Conservation (phyloP, 2,329 filamentous ascomycete genomes). For the Arthrocladium fulminans region DNA sequence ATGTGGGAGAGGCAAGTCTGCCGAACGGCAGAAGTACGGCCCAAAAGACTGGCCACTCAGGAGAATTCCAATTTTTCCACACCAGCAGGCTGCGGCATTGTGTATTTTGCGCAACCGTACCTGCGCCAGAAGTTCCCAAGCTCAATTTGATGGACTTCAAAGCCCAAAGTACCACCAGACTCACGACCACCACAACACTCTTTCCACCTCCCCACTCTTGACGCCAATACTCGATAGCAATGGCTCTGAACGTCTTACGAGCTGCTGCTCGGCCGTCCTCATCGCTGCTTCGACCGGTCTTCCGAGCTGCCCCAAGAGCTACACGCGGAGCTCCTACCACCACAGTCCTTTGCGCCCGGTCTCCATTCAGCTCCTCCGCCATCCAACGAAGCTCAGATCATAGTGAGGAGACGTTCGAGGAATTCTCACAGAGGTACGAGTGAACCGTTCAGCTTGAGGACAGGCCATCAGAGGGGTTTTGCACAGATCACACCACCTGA, state of each 20-base stretch:
- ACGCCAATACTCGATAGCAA: neutral
- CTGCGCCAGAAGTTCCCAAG: conserved; percentile 35
- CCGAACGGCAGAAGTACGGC: neutral
- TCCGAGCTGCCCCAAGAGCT: conserved; percentile 21
- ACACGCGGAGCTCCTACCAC: conserved; percentile 16
- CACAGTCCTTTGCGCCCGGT: conserved; percentile 13
- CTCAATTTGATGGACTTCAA: conserved; percentile 8
- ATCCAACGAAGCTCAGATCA: conserved; percentile 53
- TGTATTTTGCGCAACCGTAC: conserved; percentile 20
- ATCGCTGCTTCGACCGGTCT: conserved; percentile 19
- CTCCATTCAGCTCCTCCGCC: conserved; percentile 41
- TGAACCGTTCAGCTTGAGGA: neutral
- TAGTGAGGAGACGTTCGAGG: conserved; percentile 95
- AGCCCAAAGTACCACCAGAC: conserved; percentile 1
- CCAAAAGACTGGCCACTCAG: neutral
- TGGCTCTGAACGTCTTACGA: conserved; percentile 8
- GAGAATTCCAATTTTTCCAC: neutral
- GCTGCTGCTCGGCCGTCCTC: conserved; percentile 15
- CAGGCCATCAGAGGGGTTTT: neutral
- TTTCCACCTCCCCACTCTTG: neutral
- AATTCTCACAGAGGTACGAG: conserved; percentile 89
- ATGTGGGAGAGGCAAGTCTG: neutral
- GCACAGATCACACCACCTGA: conserved; percentile 8
- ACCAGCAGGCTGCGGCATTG: neutral
- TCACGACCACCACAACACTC: neutral